Evolutionary conservation across 2,329 filamentous ascomycete genomes (phyloP).

Genomic region (Botryotinia narcissicola): DNA sequence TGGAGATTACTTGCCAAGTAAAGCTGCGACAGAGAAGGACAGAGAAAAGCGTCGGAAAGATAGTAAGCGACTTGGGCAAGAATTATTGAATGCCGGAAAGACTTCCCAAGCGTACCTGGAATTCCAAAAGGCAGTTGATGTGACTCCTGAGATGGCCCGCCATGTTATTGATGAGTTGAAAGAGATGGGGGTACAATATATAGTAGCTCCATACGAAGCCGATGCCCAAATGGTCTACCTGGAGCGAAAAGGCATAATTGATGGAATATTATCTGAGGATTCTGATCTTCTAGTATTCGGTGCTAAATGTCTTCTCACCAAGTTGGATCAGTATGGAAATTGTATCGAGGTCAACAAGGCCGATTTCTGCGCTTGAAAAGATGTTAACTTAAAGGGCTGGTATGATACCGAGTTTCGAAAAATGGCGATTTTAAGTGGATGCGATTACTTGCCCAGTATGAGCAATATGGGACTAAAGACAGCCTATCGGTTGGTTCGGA

Average conservation of each 20-base stretch:
- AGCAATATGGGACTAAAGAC: slow-evolving; percentile 88
- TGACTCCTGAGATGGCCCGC: slow-evolving; percentile 94
- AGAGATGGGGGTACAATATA: slow-evolving; percentile 72
- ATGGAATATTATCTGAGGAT: slow-evolving; percentile 91
- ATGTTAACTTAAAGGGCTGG: slow-evolving; percentile 88
- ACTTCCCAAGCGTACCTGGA: slow-evolving; percentile 76
- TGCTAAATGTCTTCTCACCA: slow-evolving; percentile 84
- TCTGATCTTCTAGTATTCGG: slow-evolving; percentile 96
- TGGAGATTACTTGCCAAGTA: slow-evolving; percentile 91
- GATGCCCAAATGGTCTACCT: slow-evolving; percentile 96
- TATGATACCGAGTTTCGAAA: slow-evolving; percentile 84
- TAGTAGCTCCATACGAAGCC: slow-evolving; percentile 96
- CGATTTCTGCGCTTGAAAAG: slow-evolving; percentile 84
- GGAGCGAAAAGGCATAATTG: slow-evolving; percentile 77
- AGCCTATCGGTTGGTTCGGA: slow-evolving; percentile 84
- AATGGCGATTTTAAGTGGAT: slow-evolving; percentile 96
- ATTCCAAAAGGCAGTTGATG: slow-evolving; percentile 91
- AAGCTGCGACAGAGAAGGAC: slow-evolving; percentile 79
- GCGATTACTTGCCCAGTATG: slow-evolving; percentile 89
- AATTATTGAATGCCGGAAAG: slow-evolving; percentile 79
- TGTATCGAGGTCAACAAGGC: slow-evolving; percentile 88
- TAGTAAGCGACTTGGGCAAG: slow-evolving; percentile 71
- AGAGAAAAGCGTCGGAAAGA: slow-evolving; percentile 74
- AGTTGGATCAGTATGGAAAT: slow-evolving; percentile 89
- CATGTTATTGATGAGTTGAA: slow-evolving; percentile 90